phyloP scores from a whole-genome alignment of 2,329 filamentous ascomycete genomes.

The Pseudogymnoascus destructans region DNA sequence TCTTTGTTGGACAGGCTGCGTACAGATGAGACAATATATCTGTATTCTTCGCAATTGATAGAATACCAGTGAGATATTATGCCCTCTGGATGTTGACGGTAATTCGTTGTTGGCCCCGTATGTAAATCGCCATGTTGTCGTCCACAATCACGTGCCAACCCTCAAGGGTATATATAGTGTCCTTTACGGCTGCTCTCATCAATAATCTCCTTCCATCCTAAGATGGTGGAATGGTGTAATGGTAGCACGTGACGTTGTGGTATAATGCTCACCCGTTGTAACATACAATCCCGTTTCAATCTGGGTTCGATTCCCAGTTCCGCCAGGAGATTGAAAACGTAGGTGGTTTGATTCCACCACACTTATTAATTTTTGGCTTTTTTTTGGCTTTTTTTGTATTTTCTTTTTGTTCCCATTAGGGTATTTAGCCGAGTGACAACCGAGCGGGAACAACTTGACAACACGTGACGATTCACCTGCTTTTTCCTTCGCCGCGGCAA shows the following conservation, averaged over 20 bases:
- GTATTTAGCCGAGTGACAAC: not conserved
- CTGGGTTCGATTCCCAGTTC: constrained; percentile 28
- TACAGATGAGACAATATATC: not conserved
- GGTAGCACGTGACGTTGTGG: constrained; percentile 19
- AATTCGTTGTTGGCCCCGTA: not conserved
- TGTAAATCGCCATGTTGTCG: not conserved
- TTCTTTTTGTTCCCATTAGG: not conserved
- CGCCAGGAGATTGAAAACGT: constrained; percentile 22
- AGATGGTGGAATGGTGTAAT: constrained; percentile 9
- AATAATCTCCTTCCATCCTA: constrained; percentile 8
- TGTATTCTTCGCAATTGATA: not conserved
- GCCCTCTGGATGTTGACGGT: not conserved
- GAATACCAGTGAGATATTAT: not conserved
- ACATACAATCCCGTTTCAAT: constrained; percentile 24
- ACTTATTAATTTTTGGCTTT: constrained; percentile 15
- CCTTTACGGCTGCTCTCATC: constrained; percentile 3
- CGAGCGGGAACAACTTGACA: not conserved
- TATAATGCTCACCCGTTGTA: constrained; percentile 13
- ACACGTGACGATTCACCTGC: not conserved
- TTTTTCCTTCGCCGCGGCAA: constrained; percentile 19
- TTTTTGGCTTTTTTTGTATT: constrained; percentile 2
- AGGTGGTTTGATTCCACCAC: constrained; percentile 19
- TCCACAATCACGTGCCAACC: not conserved
- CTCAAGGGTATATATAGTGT: not conserved
- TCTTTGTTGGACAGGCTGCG: not conserved